Conservation (phyloP, 2,329 filamentous ascomycete genomes). For the Venturia pyrina region DNA sequence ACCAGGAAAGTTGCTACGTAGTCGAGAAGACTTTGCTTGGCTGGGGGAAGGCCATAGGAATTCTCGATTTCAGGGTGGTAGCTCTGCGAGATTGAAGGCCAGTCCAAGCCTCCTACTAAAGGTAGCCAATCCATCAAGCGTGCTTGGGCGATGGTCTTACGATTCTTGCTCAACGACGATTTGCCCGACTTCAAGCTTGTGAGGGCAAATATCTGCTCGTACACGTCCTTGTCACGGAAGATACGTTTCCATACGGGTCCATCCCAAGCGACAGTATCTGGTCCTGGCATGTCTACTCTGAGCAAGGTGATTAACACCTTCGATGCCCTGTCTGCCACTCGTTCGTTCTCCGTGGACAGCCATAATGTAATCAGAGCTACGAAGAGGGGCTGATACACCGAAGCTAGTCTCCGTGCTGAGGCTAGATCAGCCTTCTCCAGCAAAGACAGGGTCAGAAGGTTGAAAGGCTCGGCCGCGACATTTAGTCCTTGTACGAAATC, state of each 20-base stretch:
- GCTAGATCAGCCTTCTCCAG: constrained; percentile 45
- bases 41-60: constrained; percentile 23
- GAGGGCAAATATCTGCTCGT: constrained; percentile 44
- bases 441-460: constrained; percentile 45
- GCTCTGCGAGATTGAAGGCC: constrained; percentile 41
- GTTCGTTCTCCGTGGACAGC: constrained; percentile 46
- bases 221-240: constrained; percentile 51
- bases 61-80: constrained; percentile 44
- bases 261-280: constrained; percentile 22
- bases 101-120: constrained; percentile 43
- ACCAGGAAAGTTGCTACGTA: constrained; percentile 48
- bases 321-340: constrained; percentile 44
- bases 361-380: constrained; percentile 46
- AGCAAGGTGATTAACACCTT: constrained; percentile 44
- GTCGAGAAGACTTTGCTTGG: constrained; percentile 39
- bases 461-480: constrained; percentile 39
- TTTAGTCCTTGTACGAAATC: constrained; percentile 47
- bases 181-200: constrained; percentile 37
- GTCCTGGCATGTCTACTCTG: constrained; percentile 32
- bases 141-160: constrained; percentile 51
- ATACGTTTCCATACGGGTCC: constrained; percentile 50
- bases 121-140: constrained; percentile 49
- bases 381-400: constrained; percentile 45
- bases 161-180: constrained; percentile 35
- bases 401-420: constrained; percentile 46